These are phyloP conservation scores for Carpinus viminea DNA, from an alignment of 306 rosid species.

Conservation along the genomic window DNA sequence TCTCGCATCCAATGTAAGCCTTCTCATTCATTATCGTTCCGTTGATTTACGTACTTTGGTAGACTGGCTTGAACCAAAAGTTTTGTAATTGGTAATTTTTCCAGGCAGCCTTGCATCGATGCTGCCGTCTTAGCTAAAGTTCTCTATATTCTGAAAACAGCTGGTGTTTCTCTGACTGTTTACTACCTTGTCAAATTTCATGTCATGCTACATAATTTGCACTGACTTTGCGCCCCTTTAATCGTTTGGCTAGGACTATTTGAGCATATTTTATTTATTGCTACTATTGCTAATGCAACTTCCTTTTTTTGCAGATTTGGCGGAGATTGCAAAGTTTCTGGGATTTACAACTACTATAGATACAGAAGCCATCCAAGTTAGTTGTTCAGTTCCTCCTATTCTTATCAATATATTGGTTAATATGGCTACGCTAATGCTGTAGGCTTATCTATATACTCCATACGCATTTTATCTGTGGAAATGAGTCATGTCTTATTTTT, in stretches of 20 bases:
- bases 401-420: neutral
- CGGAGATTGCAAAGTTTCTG: constrained; percentile 89
- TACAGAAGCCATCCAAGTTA: constrained; percentile 88
- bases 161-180: neutral
- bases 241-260: constrained; percentile 14
- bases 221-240: neutral
- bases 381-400: constrained; percentile 29
- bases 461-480: neutral
- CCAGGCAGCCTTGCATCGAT: neutral
- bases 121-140: neutral
- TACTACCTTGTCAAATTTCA: no score
- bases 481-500: neutral
- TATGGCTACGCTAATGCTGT: neutral
- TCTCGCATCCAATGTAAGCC: constrained; percentile 77
- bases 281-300: neutral
- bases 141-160: neutral
- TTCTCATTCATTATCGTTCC: neutral
- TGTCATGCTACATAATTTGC: neutral
- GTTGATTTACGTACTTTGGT: constrained; percentile 1
- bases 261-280: constrained; percentile 12
- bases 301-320: constrained; percentile 64
- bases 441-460: neutral
- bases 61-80: neutral
- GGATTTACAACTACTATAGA: constrained; percentile 74
- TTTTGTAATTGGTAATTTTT: neutral